Base-by-base conservation (phyloP, 1,139 yeast species). In the Suhomyces guaymorum region DNA sequence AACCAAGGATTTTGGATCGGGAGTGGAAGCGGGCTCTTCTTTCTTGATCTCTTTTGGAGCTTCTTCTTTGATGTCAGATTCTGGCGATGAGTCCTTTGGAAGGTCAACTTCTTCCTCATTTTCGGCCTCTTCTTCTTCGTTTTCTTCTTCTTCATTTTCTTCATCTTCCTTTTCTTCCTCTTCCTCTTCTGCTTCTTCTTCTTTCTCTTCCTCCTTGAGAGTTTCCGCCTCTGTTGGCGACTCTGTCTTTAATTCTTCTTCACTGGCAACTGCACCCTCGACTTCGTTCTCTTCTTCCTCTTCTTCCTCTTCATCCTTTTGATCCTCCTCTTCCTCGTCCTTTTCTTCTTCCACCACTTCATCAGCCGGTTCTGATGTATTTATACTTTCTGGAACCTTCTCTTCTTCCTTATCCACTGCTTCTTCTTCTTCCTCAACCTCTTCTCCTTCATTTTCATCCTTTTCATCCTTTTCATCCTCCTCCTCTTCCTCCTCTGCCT, bases 61-160 rank as follows among this genome's bases (percentile, higher is more conserved):
- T n/a, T 18, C 20, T 28, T 19, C 28, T 22, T 13, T 24, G 7
- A 15, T 14, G 9, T 14, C 28, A 17, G 7, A 10, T 21, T 21
- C 11, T 10, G 7, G 11, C 11, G 23, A 10, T 21, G 7, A 10
- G 9, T 21, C 23, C 5, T 7, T 21, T 7, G n/a, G 5, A 10
- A 7, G 7, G 9, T 6, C 11, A 21, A 7, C 23, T 7, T 7
- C 23, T 10, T 21, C 23, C 6, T n/a, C 6, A 6, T 21, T 13
- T n/a, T 24, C 15, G 9, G 15, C 15, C 9, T 6, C 28, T 22
- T 16, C 32, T 11, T 17, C 18, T 20, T 20, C 20, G 11, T 21
- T 20, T 18, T 12, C 14, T 14, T 28, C 24, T 20, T 20, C 18
- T 13, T 15, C 45, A 31, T 15, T 59, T 55, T 17, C 51, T 47